phyloP scores from a whole-genome alignment of 345 rosid species.

The Salix arbutifolia region DNA sequence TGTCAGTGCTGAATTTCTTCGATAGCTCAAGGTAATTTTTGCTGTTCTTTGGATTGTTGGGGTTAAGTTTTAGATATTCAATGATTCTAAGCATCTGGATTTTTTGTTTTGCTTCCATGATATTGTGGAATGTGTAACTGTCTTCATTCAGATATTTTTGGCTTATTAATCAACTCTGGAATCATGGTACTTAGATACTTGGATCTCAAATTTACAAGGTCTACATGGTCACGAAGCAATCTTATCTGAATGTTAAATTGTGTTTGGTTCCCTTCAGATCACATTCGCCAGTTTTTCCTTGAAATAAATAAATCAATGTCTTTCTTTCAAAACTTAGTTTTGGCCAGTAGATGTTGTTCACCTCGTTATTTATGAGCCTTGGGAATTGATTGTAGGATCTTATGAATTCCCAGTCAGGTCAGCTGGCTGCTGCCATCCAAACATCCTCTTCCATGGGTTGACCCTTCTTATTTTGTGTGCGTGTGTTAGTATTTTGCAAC shows the following conservation, averaged over 20 bases:
- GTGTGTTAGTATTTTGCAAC: too few species aligned
- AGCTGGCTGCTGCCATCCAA: too few species aligned
- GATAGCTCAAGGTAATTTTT: constrained; percentile 3
- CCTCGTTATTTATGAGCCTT: not conserved
- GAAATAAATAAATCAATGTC: not conserved
- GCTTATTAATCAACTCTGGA: not conserved
- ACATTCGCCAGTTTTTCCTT: not conserved
- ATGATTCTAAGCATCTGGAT: not conserved
- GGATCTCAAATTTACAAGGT: not conserved
- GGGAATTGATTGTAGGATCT: not conserved
- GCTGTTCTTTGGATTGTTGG: not conserved
- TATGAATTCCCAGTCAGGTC: too few species aligned
- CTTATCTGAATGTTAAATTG: too few species aligned
- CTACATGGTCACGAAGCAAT: too few species aligned
- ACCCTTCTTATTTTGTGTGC: too few species aligned
- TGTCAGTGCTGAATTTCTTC: not conserved
- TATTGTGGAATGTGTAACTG: not conserved
- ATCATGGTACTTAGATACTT: not conserved
- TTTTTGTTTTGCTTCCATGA: not conserved
- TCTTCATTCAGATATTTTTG: not conserved
- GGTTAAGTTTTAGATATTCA: not conserved
- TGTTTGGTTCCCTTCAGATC: not conserved
- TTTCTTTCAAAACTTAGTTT: not conserved
- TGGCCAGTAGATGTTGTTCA: not conserved
- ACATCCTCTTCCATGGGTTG: too few species aligned